Evolutionary conservation across 2,329 filamentous ascomycete genomes (phyloP), one percentile per base, ranked within the genome.

Genomic region (Fusarium continuum): DNA sequence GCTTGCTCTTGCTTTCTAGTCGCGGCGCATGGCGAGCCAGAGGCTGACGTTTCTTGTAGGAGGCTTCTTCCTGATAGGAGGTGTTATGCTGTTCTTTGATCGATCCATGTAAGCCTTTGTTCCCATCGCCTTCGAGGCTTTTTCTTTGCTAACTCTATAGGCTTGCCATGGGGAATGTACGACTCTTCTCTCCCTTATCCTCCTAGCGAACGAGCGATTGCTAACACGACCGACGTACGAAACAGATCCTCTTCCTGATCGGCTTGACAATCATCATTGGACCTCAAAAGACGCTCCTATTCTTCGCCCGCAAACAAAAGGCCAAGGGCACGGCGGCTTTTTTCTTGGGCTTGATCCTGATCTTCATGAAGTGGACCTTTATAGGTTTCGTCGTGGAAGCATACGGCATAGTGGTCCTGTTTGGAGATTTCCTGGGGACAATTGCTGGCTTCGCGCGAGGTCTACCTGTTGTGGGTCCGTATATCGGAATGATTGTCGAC

Each of bases 1-100:
- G 64, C 67, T 28, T 70, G 69, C 69, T 62, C 68, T 49, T 29
- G 49, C 49, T 25, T 45, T 20, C 34, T 25, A 57, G 50, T 54
- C 59, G 52, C 40, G 68, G 65, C 66, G 69, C 62, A 71, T 65
- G 22, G 41, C 35, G 35, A 49, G 34, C 40, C 52, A 44, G 46
- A 38, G 49, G 48, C 62, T 73, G 50, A 73, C 50, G 32, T 29
- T 29, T 36, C 23, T 17, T 60, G 45, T 75, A 96, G 94, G 94
- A 77, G 92, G 91, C 68, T 89, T 98, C 82, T 99, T 99, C 83
- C 87, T 99, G 54, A 86, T 97, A 74, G 91, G 92, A 74, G 95
- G 95, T 60, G 92, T 99, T 9, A 85, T 99, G 79, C 86, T 99
- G 79, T 98, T 99, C 82, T 99, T 99, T 81, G 95, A 99, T 79